A percentile compares a stretch with the other conserved stretches of the same genome.
Conservation (phyloP, 352 stramenopile species). For the Globisporangium recalcitrans region DNA sequence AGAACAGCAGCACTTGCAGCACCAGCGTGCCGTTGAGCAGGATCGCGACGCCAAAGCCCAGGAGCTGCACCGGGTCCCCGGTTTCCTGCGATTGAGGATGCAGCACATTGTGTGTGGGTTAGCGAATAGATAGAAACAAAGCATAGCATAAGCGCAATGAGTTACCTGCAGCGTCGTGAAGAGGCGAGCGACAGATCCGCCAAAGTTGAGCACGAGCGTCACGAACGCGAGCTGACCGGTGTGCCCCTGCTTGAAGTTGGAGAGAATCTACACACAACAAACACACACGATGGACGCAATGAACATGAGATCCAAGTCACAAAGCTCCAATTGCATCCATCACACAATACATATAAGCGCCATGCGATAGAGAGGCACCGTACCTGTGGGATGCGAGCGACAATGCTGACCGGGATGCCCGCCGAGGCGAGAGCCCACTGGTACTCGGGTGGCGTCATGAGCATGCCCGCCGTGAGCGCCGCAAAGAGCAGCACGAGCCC, state of each 20-base stretch:
- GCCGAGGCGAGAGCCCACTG: conserved; percentile 73
- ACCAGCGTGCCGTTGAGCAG: conserved; percentile 76
- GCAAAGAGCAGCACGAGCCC: conserved; percentile 44
- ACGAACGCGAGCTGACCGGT: conserved; percentile 86
- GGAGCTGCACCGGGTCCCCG: conserved; percentile 64
- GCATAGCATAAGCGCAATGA: not conserved
- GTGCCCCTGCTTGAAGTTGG: conserved; percentile 88
- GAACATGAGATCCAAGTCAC: too few species aligned
- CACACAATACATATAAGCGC: not conserved
- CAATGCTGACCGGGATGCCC: conserved; percentile 71
- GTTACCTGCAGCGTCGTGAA: conserved; percentile 82
- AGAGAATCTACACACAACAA: conserved; percentile 44
- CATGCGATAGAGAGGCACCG: not conserved
- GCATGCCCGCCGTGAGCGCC: conserved; percentile 42
- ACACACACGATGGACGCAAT: too few species aligned
- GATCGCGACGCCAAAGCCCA: conserved; percentile 65
- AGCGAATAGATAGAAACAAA: not conserved
- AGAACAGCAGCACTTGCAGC: conserved; percentile 78
- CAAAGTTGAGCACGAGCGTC: conserved; percentile 82
- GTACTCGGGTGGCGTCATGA: conserved; percentile 62
- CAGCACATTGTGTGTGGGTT: not conserved
- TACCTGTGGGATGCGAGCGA: conserved; percentile 78
- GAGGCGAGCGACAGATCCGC: conserved; percentile 69
- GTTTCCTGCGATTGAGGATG: conserved; percentile 41
- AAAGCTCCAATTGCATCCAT: not conserved